Evolutionary conservation across 106 monocot species (phyloP).

Genomic region (Allium sativum): DNA sequence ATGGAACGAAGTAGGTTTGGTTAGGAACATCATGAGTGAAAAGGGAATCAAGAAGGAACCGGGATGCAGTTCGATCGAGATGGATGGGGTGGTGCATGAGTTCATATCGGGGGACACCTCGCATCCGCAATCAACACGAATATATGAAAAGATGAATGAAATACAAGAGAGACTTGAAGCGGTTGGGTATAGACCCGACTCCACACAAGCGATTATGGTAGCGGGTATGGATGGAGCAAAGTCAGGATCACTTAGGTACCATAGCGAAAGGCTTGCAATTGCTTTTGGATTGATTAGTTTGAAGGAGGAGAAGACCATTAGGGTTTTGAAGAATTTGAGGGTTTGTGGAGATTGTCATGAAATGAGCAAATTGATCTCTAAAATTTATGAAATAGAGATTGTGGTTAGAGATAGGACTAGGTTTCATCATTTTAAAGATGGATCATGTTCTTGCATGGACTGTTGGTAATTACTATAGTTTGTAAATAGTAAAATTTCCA

Average conservation of each 20-base stretch:
- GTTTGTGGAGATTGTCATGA: constrained; percentile 64
- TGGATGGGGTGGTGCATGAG: constrained; percentile 48
- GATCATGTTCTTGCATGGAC: constrained; percentile 65
- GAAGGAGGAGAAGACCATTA: constrained; percentile 27
- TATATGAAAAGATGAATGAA: constrained; percentile 34
- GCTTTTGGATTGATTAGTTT: constrained; percentile 46
- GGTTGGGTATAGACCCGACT: constrained; percentile 36
- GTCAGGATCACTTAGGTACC: constrained; percentile 24
- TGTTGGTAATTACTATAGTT: constrained; percentile 38
- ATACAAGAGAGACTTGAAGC: constrained; percentile 19
- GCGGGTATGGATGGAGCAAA: constrained; percentile 24
- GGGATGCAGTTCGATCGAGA: constrained; percentile 67
- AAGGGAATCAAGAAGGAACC: constrained; percentile 59
- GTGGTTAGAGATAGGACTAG: constrained; percentile 60
- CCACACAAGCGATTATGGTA: constrained; percentile 36
- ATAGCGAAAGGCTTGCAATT: constrained; percentile 68
- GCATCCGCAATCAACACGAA: constrained; percentile 35
- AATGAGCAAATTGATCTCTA: constrained; percentile 49
- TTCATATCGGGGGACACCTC: constrained; percentile 63
- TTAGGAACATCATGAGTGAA: constrained; percentile 49
- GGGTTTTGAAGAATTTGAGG: constrained; percentile 65
- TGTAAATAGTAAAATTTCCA: background rate
- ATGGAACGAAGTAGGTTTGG: constrained; percentile 55
- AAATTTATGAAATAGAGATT: constrained; percentile 44
- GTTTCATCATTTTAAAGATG: constrained; percentile 66